Base-by-base conservation (phyloP, 192 early-diverging fungal genomes). In the Rhizoclosmatium sp. region DNA sequence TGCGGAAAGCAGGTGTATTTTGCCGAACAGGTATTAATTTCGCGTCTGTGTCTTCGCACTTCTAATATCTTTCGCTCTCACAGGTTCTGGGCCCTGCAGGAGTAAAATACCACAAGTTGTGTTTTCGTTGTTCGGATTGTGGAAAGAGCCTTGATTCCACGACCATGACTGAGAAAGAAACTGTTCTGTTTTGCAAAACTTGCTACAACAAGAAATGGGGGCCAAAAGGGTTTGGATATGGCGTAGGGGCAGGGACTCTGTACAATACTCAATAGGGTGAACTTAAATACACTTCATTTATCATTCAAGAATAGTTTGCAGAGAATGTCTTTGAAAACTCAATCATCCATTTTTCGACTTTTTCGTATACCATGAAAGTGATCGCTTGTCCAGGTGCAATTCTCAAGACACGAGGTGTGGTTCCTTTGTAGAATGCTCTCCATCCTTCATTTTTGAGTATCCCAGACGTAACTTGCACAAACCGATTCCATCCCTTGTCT, bases 311-410 rank as follows among this genome's bases (percentile, higher is more conserved):
- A n/a, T n/a, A n/a, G n/a, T n/a, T n/a, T n/a, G n/a, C n/a, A n/a
- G n/a, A n/a, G n/a, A n/a, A n/a, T n/a, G n/a, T n/a, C n/a, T n/a
- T 78, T 42, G 68, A 72, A 7, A 83, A 23, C 16, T 72, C 74
- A 7, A 78, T 76, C 72, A 87, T 70, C 78, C 80, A 85, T 68
- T 82, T 85, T 69, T 88, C 85, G 40, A 88, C 87, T n/a, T 40
- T 46, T 40, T 76, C 69, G 45, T 59, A 78, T 49, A 98, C 95
- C 88, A 96, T 94, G 83, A 99, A 99, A 3, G 95, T 97, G 82
- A 99, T 93, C 49, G 96, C 95, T 80, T 99, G 96, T 60, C 97
- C 97, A 14, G 96, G 96, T 42, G 96, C 97, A 10, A 99, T 96
- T 74, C 97, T 89, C 81, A 99, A 85, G 4, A 99, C 86, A 67